phyloP scores from a whole-genome alignment of 1,284 basidiomycete species.

The Cystobasidiaceae sp. region DNA sequence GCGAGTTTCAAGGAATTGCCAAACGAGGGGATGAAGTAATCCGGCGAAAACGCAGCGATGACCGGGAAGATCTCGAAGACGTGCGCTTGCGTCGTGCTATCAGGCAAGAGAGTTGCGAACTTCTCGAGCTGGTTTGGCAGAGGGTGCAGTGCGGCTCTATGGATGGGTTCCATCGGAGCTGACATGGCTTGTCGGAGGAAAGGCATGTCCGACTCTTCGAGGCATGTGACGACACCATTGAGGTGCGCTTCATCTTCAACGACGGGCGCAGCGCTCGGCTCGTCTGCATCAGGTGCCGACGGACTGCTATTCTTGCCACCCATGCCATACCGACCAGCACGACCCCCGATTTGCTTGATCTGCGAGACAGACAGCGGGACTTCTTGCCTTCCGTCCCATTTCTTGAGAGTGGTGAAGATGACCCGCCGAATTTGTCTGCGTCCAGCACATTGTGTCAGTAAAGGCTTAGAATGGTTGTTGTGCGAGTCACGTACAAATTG shows the following conservation, averaged over 20 bases:
- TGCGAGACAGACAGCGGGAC: slow-evolving; percentile 65
- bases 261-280: background rate
- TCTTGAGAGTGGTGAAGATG: slow-evolving; percentile 70
- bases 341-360: slow-evolving; percentile 93
- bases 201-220: slow-evolving; percentile 62
- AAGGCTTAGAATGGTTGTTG: background rate
- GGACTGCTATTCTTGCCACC: slow-evolving; percentile 47
- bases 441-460: background rate
- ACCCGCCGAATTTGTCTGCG: slow-evolving; percentile 83
- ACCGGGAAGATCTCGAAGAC: slow-evolving; percentile 53
- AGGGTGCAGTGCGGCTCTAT: slow-evolving; percentile 50
- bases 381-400: slow-evolving; percentile 62
- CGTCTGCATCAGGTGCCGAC: slow-evolving; percentile 33
- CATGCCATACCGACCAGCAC: slow-evolving; percentile 86
- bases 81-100: slow-evolving; percentile 43
- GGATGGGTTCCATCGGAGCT: slow-evolving; percentile 51
- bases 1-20: slow-evolving; percentile 47
- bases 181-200: slow-evolving; percentile 54
- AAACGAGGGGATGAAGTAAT: slow-evolving; percentile 49
- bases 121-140: slow-evolving; percentile 43
- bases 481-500: slow-evolving; percentile 66
- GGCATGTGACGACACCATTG: slow-evolving; percentile 68
- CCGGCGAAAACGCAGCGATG: slow-evolving; percentile 53
- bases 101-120: slow-evolving; percentile 49
- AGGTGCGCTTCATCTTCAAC: slow-evolving; percentile 45